Percentiles rank a stretch among this genome's conserved stretches.
These are phyloP conservation scores for Fusarium sp. DNA, from an alignment of 2,329 filamentous ascomycete species.

Conservation along the genomic window DNA sequence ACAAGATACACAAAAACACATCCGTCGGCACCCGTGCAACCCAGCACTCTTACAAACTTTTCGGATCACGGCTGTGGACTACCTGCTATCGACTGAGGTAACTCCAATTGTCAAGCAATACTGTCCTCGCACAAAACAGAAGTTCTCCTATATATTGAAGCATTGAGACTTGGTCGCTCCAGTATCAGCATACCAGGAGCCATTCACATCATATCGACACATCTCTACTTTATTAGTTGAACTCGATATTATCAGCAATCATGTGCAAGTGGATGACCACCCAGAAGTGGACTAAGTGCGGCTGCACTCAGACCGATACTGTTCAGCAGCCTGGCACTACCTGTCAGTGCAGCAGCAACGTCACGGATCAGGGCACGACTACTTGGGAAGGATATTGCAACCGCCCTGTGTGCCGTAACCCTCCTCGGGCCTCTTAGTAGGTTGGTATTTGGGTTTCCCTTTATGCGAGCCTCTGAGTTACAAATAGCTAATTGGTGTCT, in stretches of 20 bases:
- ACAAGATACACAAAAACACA: slow-evolving; percentile 38
- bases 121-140: slow-evolving; percentile 28
- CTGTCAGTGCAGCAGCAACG: slow-evolving; percentile 44
- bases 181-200: not conserved
- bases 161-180: slow-evolving; percentile 4
- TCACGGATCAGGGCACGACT: slow-evolving; percentile 48
- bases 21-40: slow-evolving; percentile 40
- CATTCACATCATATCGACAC: not conserved
- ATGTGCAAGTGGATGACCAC: slow-evolving; percentile 54
- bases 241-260: slow-evolving; percentile 23
- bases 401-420: slow-evolving; percentile 50
- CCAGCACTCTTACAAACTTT: slow-evolving; percentile 42
- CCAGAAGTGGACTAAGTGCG: slow-evolving; percentile 51
- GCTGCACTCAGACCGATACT: slow-evolving; percentile 46
- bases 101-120: slow-evolving; percentile 23
- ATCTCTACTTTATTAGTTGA: not conserved
- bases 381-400: slow-evolving; percentile 52
- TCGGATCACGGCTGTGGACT: slow-evolving; percentile 41
- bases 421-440: slow-evolving; percentile 44
- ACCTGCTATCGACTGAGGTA: slow-evolving; percentile 35
- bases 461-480: not conserved
- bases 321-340: slow-evolving; percentile 48
- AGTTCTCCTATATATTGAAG: slow-evolving; percentile 31
- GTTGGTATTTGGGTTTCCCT: slow-evolving; percentile 40
- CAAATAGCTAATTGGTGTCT: slow-evolving; percentile 24